Evolutionary conservation across 2,329 filamentous ascomycete genomes (phyloP).

Genomic region (Penicillium italicum): DNA sequence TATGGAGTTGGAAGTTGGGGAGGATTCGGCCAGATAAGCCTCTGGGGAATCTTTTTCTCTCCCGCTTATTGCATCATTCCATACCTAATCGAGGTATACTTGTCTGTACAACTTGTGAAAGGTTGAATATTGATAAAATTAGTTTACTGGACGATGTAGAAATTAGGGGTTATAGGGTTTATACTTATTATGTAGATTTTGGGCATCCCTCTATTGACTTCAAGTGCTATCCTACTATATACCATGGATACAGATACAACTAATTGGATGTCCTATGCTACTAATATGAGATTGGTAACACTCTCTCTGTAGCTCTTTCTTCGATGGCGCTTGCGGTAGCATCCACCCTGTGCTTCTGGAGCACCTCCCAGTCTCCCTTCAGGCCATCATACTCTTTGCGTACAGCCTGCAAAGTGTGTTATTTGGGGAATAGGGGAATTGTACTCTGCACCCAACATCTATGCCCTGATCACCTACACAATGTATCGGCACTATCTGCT

Average conservation of each 20-base stretch:
- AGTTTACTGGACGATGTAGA: neutral
- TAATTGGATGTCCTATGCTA: neutral
- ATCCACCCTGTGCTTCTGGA: no score
- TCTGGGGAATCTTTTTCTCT: conserved; percentile 16
- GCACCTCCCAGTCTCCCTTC: no score
- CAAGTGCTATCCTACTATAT: neutral
- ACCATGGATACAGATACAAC: neutral
- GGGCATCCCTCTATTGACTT: neutral
- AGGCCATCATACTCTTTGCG: no score
- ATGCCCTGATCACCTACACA: no score
- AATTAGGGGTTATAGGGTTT: neutral
- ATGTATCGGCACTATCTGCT: no score
- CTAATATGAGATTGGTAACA: no score
- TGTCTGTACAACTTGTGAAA: neutral
- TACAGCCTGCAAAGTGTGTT: no score
- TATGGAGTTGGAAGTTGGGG: conserved; percentile 7
- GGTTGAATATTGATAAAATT: neutral
- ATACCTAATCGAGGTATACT: neutral
- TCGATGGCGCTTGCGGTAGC: no score
- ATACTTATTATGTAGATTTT: neutral
- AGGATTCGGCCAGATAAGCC: conserved; percentile 34
- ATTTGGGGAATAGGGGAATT: no score
- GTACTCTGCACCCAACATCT: no score
- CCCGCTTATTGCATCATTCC: conserved; percentile 16
- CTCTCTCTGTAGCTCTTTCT: no score